phyloP scores from a whole-genome alignment of 371 early-diverging fungal genomes.

The Rhizopus delemar region DNA sequence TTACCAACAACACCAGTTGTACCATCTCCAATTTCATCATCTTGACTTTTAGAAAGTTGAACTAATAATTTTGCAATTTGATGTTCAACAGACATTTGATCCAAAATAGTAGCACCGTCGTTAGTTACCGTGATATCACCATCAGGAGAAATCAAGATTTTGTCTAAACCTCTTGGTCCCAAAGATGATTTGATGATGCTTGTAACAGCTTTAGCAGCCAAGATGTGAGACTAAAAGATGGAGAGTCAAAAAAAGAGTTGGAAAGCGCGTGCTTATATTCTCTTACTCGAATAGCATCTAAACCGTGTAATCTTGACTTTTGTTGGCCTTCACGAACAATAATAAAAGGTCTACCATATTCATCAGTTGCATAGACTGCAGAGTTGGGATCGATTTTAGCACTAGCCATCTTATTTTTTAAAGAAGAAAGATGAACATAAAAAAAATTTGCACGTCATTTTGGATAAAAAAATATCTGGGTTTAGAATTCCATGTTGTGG shows the following conservation, averaged over 20 bases:
- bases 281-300: conserved; percentile 91
- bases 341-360: conserved; percentile 96
- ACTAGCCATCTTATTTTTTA: conserved; percentile 10
- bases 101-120: conserved; percentile 99
- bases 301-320: conserved; percentile 81
- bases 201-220: conserved; percentile 96
- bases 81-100: conserved; percentile 98
- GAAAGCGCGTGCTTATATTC: no score
- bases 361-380: conserved; percentile 79
- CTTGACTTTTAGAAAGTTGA: conserved; percentile 98
- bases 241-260: background rate
- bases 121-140: conserved; percentile 99
- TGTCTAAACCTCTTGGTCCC: conserved; percentile 99
- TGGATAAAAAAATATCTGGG: background rate
- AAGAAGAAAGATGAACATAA: background rate
- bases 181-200: conserved; percentile 97
- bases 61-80: conserved; percentile 98
- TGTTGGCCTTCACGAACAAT: conserved; percentile 94
- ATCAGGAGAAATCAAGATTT: conserved; percentile 98
- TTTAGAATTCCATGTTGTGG: no score
- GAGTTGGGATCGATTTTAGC: conserved; percentile 41
- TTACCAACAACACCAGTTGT: conserved; percentile 99
- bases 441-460: conserved; percentile 4
- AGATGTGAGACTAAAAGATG: conserved; percentile 88
- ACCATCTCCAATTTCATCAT: conserved; percentile 99